These are phyloP conservation scores for Cyclocybe aegerita DNA, from an alignment of 768 basidiomycete species.

Conservation along the genomic window DNA sequence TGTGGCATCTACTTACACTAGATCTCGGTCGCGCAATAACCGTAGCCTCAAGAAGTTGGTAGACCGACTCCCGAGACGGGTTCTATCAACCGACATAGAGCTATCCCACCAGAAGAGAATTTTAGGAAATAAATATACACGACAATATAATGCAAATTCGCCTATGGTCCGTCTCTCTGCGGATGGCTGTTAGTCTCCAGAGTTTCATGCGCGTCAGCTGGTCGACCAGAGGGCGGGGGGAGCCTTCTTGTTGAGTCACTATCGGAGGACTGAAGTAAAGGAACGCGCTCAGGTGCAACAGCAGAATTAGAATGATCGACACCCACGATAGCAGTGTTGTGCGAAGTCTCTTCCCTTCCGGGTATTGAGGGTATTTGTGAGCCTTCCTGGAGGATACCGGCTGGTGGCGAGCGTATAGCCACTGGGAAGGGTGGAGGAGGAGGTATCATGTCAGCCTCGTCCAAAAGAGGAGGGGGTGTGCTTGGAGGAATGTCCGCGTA, in stretches of 20 bases:
- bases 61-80: no score
- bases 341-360: slow-evolving; percentile 11
- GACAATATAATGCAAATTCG: no score
- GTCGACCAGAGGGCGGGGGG: slow-evolving; percentile 12
- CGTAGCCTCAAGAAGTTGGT: no score
- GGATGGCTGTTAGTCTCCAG: background rate
- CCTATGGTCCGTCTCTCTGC: slow-evolving; percentile 4
- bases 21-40: no score
- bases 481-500: slow-evolving; percentile 31
- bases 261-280: slow-evolving; percentile 17
- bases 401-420: slow-evolving; percentile 2
- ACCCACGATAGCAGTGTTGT: slow-evolving; percentile 18
- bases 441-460: slow-evolving; percentile 10
- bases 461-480: slow-evolving; percentile 20
- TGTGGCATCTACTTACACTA: no score
- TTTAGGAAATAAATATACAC: background rate
- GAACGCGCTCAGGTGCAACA: slow-evolving; percentile 18
- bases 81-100: no score
- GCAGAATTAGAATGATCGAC: slow-evolving; percentile 16
- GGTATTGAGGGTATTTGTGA: slow-evolving; percentile 7
- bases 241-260: slow-evolving; percentile 9
- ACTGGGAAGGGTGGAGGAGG: slow-evolving; percentile 19
- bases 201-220: slow-evolving; percentile 5
- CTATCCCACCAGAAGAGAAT: background rate
- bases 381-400: slow-evolving; percentile 7